Conservation (phyloP, 2,329 filamentous ascomycete species). For the Cytospora paraplurivora region DNA sequence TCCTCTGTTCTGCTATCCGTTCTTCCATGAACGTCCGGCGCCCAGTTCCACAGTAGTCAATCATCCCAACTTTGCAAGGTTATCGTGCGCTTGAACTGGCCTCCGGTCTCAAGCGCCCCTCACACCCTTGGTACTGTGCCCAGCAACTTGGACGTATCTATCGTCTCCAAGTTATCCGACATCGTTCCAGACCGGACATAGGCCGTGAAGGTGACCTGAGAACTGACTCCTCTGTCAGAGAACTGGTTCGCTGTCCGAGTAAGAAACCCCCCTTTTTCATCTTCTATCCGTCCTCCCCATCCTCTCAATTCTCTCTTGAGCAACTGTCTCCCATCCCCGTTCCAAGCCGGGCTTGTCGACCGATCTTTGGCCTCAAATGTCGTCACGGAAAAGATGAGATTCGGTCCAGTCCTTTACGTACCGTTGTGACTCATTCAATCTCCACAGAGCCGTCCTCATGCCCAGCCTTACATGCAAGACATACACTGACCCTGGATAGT, state of each 20-base stretch:
- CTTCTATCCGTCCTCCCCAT: slow-evolving; percentile 3
- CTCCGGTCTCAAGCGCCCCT: slow-evolving; percentile 5
- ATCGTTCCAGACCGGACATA: slow-evolving; percentile 16
- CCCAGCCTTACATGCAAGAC: slow-evolving; percentile 30
- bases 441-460: slow-evolving; percentile 20
- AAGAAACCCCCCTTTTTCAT: slow-evolving; percentile 17
- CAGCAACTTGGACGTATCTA: slow-evolving; percentile 8
- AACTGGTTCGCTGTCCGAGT: slow-evolving; percentile 11
- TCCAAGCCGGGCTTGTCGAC: slow-evolving; percentile 22
- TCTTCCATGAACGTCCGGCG: slow-evolving; percentile 1
- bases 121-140: slow-evolving; percentile 4
- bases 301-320: slow-evolving; percentile 5
- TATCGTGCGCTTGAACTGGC: slow-evolving; percentile 17
- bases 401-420: slow-evolving; percentile 12
- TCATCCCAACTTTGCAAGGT: background rate
- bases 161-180: slow-evolving; percentile 7
- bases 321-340: slow-evolving; percentile 13
- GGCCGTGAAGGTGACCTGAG: slow-evolving; percentile 24
- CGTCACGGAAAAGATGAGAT: slow-evolving; percentile 25
- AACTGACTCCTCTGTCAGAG: slow-evolving; percentile 2
- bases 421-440: slow-evolving; percentile 28
- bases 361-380: slow-evolving; percentile 29
- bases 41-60: background rate
- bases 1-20: slow-evolving; percentile 1
- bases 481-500: slow-evolving; percentile 26